A percentile compares a stretch with the other conserved stretches of the same genome.
Evolutionary conservation across 805 yeast genomes (phyloP).

Genomic region (Tetrapisispora phaffii): DNA sequence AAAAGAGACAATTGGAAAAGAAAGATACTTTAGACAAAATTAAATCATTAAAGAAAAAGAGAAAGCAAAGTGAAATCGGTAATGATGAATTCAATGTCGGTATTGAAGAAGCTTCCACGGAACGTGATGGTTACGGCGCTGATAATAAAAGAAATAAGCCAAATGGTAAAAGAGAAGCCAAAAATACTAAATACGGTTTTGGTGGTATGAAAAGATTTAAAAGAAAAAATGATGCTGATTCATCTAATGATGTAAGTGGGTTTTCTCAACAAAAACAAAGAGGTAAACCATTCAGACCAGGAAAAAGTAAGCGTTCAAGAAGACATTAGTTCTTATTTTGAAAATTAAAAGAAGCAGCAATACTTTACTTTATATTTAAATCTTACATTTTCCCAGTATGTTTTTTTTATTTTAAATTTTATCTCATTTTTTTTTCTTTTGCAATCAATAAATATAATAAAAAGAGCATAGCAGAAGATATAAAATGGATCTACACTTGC

Average conservation of each 20-base stretch:
- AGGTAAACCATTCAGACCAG: slow-evolving; percentile 40
- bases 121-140: slow-evolving; percentile 5
- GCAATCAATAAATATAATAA: too few relatives aligned
- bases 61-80: slow-evolving; percentile 61
- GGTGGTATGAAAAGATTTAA: slow-evolving; percentile 73
- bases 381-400: background rate
- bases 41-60: slow-evolving; percentile 81
- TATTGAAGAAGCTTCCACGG: slow-evolving; percentile 66
- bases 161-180: slow-evolving; percentile 57
- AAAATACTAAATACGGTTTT: slow-evolving; percentile 61
- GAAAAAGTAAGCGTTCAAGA: slow-evolving; percentile 42
- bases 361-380: background rate
- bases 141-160: slow-evolving; percentile 27
- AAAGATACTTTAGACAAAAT: slow-evolving; percentile 81
- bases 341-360: background rate
- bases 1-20: slow-evolving; percentile 89
- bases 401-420: too few relatives aligned
- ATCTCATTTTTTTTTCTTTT: too few relatives aligned
- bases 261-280: slow-evolving; percentile 48
- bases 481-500: too few relatives aligned
- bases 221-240: slow-evolving; percentile 63
- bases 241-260: slow-evolving; percentile 56
- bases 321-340: slow-evolving; percentile 11
- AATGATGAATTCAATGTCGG: slow-evolving; percentile 65
- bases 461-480: too few relatives aligned